Evolutionary conservation across 768 basidiomycete genomes (phyloP), one percentile per base, ranked within the genome.

Genomic region (Coprinopsis strossmayeri): DNA sequence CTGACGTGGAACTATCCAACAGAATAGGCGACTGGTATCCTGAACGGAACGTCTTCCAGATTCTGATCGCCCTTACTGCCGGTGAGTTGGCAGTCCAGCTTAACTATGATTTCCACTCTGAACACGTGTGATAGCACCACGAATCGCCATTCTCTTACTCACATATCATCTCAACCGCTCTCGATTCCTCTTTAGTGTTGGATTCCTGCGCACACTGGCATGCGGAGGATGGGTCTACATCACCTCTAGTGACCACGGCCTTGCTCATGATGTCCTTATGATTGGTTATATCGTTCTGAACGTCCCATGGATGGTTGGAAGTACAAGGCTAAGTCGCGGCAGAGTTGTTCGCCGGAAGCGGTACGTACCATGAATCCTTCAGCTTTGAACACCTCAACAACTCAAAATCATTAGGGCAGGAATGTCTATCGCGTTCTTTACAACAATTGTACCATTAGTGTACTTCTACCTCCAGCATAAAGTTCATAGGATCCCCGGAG

Each of bases 191-290:
- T 74, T 84, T 28, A 55, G 79, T 7, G 66, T 73, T 32, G 90
- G 90, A 0, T 53, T 91, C 18, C 60, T 87, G 15, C 73, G 91
- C 50, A 91, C 91, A 0, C 62, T 94, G 26, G 74, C 79, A 2
- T 94, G 91, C 57, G 92, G 89, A 26, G 91, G 92, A 23, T 95
- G 91, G 91, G 89, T 93, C 24, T 95, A 82, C 57, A 81, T 94
- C 58, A 93, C 92, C 0, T 88, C 87, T 2, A 79, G 68, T 45
- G 91, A 94, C 60, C 76, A 87, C 65, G 89, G 91, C 56, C 84
- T 87, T 58, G 70, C 73, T 12, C 92, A 95, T 65, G 92, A 95
- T 61, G 65, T 91, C 30, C 79, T 83, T 60, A 95, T 95, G 92
- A 82, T 94, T 51, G 63, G 76, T 45, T 95, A 94, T 60, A 87